Evolutionary conservation across 2,329 filamentous ascomycete genomes (phyloP), one percentile per base, ranked within the genome.

Genomic region (Pseudocercospora macadamiae): DNA sequence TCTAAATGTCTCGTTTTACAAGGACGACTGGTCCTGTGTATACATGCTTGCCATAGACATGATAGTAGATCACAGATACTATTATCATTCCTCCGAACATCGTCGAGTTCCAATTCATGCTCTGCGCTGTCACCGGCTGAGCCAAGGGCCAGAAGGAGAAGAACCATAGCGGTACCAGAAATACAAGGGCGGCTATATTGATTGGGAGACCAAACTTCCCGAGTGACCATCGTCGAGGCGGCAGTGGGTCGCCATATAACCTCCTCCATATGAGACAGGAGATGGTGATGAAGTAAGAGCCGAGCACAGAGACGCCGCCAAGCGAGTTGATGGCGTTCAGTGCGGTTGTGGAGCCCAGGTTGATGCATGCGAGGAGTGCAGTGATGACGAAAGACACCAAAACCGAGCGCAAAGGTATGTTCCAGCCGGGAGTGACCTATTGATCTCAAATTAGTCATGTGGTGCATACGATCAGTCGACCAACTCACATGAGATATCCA

Each of bases 291-390:
- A 61, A 56, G 48, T 68, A 68, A 7, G 63, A 61, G 8, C 42
- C 54, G 18, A 61, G 45, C 9, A 75, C 66, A 2, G 75, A 74
- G 6, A 67, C 73, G 7, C 73, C 70, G 3, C 70, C 72, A 7
- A 63, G 58, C 10, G 60, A 60, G 16, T 78, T 69, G 34, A 77
- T 75, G 39, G 74, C 74, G 57, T 74, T 72, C 52, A 80, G 73
- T 19, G 73, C 75, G n/a, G 74, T 73, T 23, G 73, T 75, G 30
- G 68, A 69, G 30, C 71, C 73, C 19, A 75, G 61, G 32, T 73
- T 74, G 23, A 64, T 60, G 32, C 64, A 51, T 19, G 64, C 65
- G 6, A 66, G 54, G 1, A 66, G 55, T 9, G 65, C 57, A 2
- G 68, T 59, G 45, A 55, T 54, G 30, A 51, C n/a, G 4, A 59